Base-by-base conservation (phyloP, 1,284 basidiomycete genomes). In the Ceratobasidium sp. region DNA sequence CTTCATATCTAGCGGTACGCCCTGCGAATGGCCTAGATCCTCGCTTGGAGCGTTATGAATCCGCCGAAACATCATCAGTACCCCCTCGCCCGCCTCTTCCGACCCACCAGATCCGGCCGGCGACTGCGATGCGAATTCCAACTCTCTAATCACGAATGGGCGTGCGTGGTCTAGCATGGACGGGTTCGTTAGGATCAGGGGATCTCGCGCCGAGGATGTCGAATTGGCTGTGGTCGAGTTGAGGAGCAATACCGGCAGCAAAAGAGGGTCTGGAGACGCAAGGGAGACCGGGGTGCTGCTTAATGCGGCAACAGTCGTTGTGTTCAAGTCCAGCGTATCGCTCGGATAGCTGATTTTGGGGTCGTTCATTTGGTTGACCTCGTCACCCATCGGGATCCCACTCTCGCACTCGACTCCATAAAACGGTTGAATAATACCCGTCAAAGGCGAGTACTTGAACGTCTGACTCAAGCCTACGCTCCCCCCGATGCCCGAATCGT, bases 381-480 rank as follows among this genome's bases (percentile, higher is more conserved):
- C 50, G n/a, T 6, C 50, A 52, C 6, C 50, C 50, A 52, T 52
- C 6, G n/a, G 50, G 20, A 52, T 20, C 38, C 38, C 38, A 41
- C 38, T 41, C 10, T 41, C 38, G 16, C 20, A 6, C 18, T 52
- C 38, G n/a, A 38, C 71, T n/a, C 59, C 60, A 64, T 74, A 64
- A 48, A 59, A 74, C 38, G 60, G 60, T 41, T 23, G 16, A 12
- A 65, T 3, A 18, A 74, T 14, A 38, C 71, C 59, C 16, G 46
- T 48, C 12, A 33, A 7, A 8, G 60, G 18, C 10, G 71, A 74
- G 27, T 52, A 74, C 48, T 60, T 74, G 27, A 62, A 74, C 30
- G 60, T 35, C 48, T 74, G 71, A 14, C 59, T 52, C 20, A 44
- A 46, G 30, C 48, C 23, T 30, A 41, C 27, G 18, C 54, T 35